Base-by-base conservation (phyloP, 345 rosid genomes). In the Aquilaria sinensis region DNA sequence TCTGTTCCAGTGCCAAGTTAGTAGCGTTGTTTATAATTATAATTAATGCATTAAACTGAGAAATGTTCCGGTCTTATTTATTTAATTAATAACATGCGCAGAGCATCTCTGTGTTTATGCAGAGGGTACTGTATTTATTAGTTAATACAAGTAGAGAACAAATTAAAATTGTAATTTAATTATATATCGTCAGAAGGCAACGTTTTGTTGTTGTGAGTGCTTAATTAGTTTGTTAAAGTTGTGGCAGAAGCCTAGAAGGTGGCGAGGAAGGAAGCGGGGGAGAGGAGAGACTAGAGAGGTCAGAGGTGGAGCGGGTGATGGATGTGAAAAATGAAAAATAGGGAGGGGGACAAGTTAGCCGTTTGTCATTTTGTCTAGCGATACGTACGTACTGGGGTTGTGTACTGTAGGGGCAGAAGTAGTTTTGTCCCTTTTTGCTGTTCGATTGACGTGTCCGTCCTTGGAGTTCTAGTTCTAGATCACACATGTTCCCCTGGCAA, bases 1-100 rank as follows among this genome's bases (percentile, higher is more conserved):
- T 84, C 86, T 64, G 47, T 52, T 67, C 71, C 78, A 48, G 62
- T 79, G 75, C 50, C 55, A 31, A 10, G 47, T 60, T 51, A 23
- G 23, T 23, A 23, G 23, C 23, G 23, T 23, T 23, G 23, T 23
- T 23, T 23, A 23, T 23, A 23, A 23, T 23, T 23, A 23, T 23
- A 23, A 23, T 23, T 23, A 23, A 23, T 23, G 23, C 5, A 37
- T 37, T 37, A 37, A 37, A 37, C 43, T 37, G 43, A 37, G 23
- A 37, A 9, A 9, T 37, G 43, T 37, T 37, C 43, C 43, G 8
- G 43, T 37, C 5, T 9, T 37, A 37, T 37, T 37, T 37, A 5
- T 12, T 51, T 51, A 51, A 51, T 13, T 51, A 1, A 2, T 51
- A 12, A n/a, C 32, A 53, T 59, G 43, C 43, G 43, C 43, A 51